A percentile compares a stretch with the other conserved stretches of the same genome.
Conservation (phyloP, 2,329 filamentous ascomycete species). For the Bimuria novae-zelandiae region DNA sequence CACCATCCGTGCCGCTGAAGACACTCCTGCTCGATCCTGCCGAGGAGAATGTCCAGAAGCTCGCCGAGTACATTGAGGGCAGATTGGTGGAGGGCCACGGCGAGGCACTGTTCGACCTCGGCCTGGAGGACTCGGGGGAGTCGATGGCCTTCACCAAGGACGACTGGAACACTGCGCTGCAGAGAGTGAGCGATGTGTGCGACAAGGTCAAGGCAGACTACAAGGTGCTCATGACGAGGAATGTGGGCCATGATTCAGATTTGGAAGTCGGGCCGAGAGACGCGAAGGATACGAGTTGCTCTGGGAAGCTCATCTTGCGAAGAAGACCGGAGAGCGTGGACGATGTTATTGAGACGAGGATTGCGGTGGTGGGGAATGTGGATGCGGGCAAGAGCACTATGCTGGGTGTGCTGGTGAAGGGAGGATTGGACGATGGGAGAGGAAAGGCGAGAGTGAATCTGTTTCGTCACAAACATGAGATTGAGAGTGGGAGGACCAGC, state of each 20-base stretch:
- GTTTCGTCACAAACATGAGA: conserved; percentile 97
- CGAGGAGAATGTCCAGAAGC: conserved; percentile 64
- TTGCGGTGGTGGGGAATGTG: conserved; percentile 96
- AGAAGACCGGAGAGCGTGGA: conserved; percentile 74
- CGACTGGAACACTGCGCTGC: conserved; percentile 76
- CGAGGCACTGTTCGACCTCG: conserved; percentile 89
- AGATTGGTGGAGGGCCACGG: conserved; percentile 83
- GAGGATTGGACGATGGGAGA: conserved; percentile 89
- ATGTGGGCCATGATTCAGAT: conserved; percentile 76
- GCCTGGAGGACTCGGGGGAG: conserved; percentile 87
- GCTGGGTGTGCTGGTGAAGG: conserved; percentile 93
- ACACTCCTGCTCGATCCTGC: conserved; percentile 68
- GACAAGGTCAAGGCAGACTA: conserved; percentile 72
- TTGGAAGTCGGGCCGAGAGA: conserved; percentile 71
- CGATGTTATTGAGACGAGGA: conserved; percentile 90
- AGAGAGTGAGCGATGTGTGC: conserved; percentile 68
- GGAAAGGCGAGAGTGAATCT: conserved; percentile 93
- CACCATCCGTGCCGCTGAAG: conserved; percentile 68
- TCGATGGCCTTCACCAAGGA: conserved; percentile 75
- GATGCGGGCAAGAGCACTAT: conserved; percentile 97
- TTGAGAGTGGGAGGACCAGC: conserved; percentile 92
- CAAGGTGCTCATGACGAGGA: conserved; percentile 83
- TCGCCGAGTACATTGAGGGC: conserved; percentile 68
- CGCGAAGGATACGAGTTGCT: conserved; percentile 72
- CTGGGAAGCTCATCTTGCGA: conserved; percentile 85